phyloP scores from a whole-genome alignment of 2,329 filamentous ascomycete genomes.

The Hymenoscyphus infarciens region DNA sequence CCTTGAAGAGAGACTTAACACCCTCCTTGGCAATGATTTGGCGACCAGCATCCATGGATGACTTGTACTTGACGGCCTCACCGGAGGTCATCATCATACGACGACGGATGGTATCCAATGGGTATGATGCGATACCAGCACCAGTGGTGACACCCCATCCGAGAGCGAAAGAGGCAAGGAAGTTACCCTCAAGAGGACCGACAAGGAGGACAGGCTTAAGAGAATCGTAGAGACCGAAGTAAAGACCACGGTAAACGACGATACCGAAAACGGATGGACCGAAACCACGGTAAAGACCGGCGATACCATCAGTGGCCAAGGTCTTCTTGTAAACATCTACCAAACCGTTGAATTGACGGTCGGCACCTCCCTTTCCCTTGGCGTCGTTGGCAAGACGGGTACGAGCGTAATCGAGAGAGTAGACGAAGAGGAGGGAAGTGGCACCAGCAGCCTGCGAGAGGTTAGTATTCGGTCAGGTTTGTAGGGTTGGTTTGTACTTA shows the following conservation, averaged over 20 bases:
- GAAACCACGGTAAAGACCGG: slow-evolving; percentile 99
- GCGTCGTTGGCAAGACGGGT: slow-evolving; percentile 99
- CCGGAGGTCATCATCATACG: slow-evolving; percentile 99
- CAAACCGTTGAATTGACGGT: slow-evolving; percentile 99
- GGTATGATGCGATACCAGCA: slow-evolving; percentile 99
- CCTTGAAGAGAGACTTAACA: slow-evolving; percentile 99
- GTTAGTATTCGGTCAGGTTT: slow-evolving; percentile 14
- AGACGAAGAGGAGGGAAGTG: slow-evolving; percentile 99
- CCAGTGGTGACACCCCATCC: slow-evolving; percentile 99
- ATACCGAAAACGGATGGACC: slow-evolving; percentile 99
- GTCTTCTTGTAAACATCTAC: slow-evolving; percentile 99
- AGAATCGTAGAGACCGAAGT: slow-evolving; percentile 99
- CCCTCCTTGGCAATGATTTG: slow-evolving; percentile 98
- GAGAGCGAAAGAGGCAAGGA: slow-evolving; percentile 98
- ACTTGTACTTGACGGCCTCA: slow-evolving; percentile 99
- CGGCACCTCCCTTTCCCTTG: slow-evolving; percentile 96
- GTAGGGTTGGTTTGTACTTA: slow-evolving; percentile 50
- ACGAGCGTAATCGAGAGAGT: slow-evolving; percentile 99
- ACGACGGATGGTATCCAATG: slow-evolving; percentile 99
- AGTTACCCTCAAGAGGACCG: slow-evolving; percentile 92
- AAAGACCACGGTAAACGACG: slow-evolving; percentile 99
- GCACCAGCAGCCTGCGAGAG: slow-evolving; percentile 79
- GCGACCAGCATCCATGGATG: slow-evolving; percentile 87
- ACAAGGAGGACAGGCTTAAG: slow-evolving; percentile 98
- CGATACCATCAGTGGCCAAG: slow-evolving; percentile 95